Conservation (phyloP, 208 protist species). For the Leptomonas pyrrhocoris region DNA sequence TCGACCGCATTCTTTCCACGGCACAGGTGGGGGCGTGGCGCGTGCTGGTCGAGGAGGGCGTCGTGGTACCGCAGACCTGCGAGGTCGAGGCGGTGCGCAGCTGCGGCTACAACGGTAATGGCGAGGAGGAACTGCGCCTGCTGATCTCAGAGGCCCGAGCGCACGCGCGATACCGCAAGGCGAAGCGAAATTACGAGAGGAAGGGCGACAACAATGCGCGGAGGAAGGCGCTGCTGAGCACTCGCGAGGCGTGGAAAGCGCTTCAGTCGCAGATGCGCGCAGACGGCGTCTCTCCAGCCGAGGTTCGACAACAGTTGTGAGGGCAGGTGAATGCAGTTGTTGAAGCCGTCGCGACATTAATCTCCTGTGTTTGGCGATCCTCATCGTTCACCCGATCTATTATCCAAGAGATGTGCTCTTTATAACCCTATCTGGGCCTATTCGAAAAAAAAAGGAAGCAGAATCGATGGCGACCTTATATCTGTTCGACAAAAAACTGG, state of each 20-base stretch:
- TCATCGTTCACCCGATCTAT: too few relatives aligned
- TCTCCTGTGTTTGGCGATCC: too few relatives aligned
- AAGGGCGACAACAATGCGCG: constrained; percentile 9
- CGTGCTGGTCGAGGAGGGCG: constrained; percentile 14
- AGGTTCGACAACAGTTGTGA: too few relatives aligned
- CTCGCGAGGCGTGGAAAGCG: constrained; percentile 16
- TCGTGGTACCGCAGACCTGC: constrained; percentile 17
- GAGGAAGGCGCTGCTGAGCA: neutral
- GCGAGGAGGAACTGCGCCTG: constrained; percentile 22
- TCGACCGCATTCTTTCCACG: constrained; percentile 31
- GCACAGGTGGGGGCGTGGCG: constrained; percentile 29
- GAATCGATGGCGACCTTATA: too few relatives aligned
- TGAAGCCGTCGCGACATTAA: too few relatives aligned
- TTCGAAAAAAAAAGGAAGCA: too few relatives aligned
- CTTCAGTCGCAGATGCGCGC: constrained; percentile 2
- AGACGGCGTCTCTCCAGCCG: neutral
- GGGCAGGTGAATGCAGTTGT: too few relatives aligned
- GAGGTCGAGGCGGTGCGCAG: constrained; percentile 7
- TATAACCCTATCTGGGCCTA: too few relatives aligned
- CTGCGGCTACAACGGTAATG: constrained; percentile 5
- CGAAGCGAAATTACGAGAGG: constrained; percentile 11
- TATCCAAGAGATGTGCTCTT: too few relatives aligned
- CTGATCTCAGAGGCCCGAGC: constrained; percentile 21
- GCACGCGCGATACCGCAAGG: constrained; percentile 10
- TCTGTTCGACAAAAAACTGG: too few relatives aligned